Percentiles rank a stretch among this genome's conserved stretches.
Evolutionary conservation across 2,329 filamentous ascomycete species (phyloP).

Genomic region (Chaetomium strumarium): DNA sequence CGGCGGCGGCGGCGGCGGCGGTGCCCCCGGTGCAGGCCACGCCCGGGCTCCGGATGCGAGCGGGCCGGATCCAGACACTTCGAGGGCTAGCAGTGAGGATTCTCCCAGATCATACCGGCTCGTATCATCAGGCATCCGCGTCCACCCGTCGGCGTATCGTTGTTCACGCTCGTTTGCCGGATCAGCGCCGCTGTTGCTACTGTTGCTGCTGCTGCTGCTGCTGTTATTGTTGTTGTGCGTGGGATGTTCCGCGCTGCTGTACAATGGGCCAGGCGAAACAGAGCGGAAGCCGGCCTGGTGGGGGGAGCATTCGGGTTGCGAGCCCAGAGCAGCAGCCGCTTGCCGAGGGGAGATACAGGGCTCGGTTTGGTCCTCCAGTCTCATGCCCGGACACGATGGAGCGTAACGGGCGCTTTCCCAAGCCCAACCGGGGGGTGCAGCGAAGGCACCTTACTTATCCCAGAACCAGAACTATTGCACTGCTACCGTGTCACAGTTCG

Average conservation of each 20-base stretch:
- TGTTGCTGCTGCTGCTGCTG: background rate
- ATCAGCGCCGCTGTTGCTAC: conserved; percentile 1
- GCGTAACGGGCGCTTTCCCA: conserved; percentile 5
- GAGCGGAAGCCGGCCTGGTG: conserved; percentile 3
- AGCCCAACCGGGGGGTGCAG: background rate
- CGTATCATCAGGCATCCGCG: conserved; percentile 22
- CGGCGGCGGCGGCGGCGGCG: too few relatives aligned
- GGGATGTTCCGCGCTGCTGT: background rate
- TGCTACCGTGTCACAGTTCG: background rate
- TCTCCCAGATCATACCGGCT: conserved; percentile 30
- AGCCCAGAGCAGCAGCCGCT: conserved; percentile 4
- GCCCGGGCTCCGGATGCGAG: conserved; percentile 2
- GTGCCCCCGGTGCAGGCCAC: conserved; percentile 5
- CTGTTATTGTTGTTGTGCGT: background rate
- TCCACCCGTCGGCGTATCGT: conserved; percentile 17
- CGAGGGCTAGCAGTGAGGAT: conserved; percentile 18
- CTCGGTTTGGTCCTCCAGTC: conserved; percentile 12
- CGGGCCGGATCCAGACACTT: conserved; percentile 10
- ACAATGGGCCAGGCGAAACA: conserved; percentile 1
- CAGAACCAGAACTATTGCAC: background rate
- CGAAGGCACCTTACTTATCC: background rate
- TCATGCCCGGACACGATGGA: conserved; percentile 12
- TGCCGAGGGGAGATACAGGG: conserved; percentile 10
- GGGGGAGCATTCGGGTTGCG: conserved; percentile 2
- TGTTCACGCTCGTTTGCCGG: conserved; percentile 16